Evolutionary conservation across 2,329 filamentous ascomycete species (phyloP).

Genomic region (Fusarium goolgardi): DNA sequence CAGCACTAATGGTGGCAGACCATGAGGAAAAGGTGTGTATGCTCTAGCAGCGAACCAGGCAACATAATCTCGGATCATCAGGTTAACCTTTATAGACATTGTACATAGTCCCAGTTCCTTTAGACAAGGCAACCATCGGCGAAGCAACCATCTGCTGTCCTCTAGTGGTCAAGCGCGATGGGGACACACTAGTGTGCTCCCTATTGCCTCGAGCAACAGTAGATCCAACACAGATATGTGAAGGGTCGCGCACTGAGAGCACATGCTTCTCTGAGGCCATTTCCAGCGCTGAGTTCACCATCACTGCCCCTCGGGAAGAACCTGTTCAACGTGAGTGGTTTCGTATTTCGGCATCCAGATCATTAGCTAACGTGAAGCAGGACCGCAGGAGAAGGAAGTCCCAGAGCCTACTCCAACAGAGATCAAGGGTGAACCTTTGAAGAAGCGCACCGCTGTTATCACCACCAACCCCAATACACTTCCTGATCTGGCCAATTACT

Average conservation of each 20-base stretch:
- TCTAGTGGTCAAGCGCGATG: slow-evolving; percentile 9
- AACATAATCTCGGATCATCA: too few relatives aligned
- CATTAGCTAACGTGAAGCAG: background rate
- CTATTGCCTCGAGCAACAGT: slow-evolving; percentile 3
- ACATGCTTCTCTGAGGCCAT: slow-evolving; percentile 24
- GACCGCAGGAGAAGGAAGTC: accelerated
- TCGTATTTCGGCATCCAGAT: accelerated
- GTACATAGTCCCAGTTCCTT: slow-evolving; percentile 18
- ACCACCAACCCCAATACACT: background rate
- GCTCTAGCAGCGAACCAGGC: accelerated
- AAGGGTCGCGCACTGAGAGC: background rate
- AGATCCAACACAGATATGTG: background rate
- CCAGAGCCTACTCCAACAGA: accelerated
- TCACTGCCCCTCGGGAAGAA: background rate
- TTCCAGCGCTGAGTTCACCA: background rate
- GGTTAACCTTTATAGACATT: background rate
- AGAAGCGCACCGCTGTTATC: slow-evolving; percentile 2
- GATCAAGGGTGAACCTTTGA: background rate
- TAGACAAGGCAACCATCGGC: slow-evolving; percentile 16
- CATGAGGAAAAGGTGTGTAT: slow-evolving; percentile 15
- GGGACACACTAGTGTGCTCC: slow-evolving; percentile 6
- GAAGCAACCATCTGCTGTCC: slow-evolving; percentile 20
- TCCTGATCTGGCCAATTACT: background rate
- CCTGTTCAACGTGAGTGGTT: background rate
- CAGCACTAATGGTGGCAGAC: background rate